Evolutionary conservation across 1,284 basidiomycete genomes (phyloP).

Genomic region (Butyriboletus appendiculatus): DNA sequence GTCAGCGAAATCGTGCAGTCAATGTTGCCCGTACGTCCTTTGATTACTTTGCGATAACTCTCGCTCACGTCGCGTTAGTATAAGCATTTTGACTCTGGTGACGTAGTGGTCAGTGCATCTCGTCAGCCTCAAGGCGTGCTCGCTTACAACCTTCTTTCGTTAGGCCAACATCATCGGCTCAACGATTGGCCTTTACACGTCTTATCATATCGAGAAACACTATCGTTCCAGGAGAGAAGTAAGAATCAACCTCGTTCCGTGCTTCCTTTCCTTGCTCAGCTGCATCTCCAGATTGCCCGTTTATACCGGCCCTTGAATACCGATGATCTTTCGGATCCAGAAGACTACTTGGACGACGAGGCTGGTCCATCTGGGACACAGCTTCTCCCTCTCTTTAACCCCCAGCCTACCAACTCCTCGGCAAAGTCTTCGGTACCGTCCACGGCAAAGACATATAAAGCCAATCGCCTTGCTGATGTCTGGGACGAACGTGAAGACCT

Average conservation of each 20-base stretch:
- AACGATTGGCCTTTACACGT: slow-evolving; percentile 64
- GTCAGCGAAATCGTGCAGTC: slow-evolving; percentile 87
- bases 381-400: slow-evolving; percentile 54
- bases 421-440: slow-evolving; percentile 16
- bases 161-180: slow-evolving; percentile 87
- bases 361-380: slow-evolving; percentile 45
- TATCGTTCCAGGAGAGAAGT: slow-evolving; percentile 79
- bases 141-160: slow-evolving; percentile 10
- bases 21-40: slow-evolving; percentile 61
- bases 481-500: slow-evolving; percentile 80
- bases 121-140: slow-evolving; percentile 7
- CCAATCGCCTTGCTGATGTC: slow-evolving; percentile 52
- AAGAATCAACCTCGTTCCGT: slow-evolving; percentile 11
- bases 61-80: slow-evolving; percentile 44
- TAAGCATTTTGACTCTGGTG: slow-evolving; percentile 78
- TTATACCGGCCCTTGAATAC: slow-evolving; percentile 69
- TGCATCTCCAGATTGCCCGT: slow-evolving; percentile 57
- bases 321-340: slow-evolving; percentile 52
- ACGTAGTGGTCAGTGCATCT: slow-evolving; percentile 61
- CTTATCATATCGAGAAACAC: slow-evolving; percentile 70
- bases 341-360: slow-evolving; percentile 52
- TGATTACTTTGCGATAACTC: neutral
- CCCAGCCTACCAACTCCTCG: slow-evolving; percentile 19
- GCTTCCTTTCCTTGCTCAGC: neutral
- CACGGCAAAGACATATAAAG: slow-evolving; percentile 32